Evolutionary conservation across 108 stramenopile genomes (phyloP).

Genomic region (Cyclostephanos invisitatus): DNA sequence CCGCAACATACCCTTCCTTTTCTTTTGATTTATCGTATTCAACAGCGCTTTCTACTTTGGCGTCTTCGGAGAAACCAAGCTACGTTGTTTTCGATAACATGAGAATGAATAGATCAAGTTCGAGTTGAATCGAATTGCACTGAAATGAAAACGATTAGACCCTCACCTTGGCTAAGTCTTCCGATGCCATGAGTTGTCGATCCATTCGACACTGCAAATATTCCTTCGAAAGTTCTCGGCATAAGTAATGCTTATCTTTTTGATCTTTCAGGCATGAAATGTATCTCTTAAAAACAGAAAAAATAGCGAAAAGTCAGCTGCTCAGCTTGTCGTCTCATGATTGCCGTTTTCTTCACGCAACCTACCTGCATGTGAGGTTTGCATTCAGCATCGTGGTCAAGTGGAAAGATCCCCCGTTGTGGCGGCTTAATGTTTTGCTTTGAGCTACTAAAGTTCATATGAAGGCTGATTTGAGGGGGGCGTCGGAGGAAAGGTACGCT

Average conservation of each 20-base stretch:
- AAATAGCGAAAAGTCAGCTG: background rate
- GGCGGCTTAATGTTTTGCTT: conserved; percentile 85
- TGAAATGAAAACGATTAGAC: conserved; percentile 2
- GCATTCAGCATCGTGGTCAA: conserved; percentile 87
- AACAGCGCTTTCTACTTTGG: conserved; percentile 60
- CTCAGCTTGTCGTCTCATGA: background rate
- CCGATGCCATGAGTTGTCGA: conserved; percentile 74
- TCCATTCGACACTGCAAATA: conserved; percentile 93
- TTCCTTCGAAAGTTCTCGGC: conserved; percentile 72
- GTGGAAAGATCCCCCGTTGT: conserved; percentile 89
- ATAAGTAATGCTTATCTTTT: conserved; percentile 80
- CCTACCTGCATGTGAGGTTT: conserved; percentile 62
- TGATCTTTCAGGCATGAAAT: conserved; percentile 77
- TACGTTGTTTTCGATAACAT: conserved; percentile 2
- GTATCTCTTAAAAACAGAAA: conserved; percentile 48
- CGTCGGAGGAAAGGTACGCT: no score
- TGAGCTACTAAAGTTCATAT: conserved; percentile 71
- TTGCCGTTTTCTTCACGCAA: conserved; percentile 7
- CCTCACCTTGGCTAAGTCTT: conserved; percentile 73
- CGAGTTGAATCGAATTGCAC: background rate
- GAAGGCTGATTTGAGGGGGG: no score
- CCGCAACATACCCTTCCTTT: conserved; percentile 82
- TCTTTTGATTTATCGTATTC: conserved; percentile 87
- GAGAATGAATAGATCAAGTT: background rate
- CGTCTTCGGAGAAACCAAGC: conserved; percentile 71